Base-by-base conservation (phyloP, 257 asterid genomes). In the Nicotiana attenuata region DNA sequence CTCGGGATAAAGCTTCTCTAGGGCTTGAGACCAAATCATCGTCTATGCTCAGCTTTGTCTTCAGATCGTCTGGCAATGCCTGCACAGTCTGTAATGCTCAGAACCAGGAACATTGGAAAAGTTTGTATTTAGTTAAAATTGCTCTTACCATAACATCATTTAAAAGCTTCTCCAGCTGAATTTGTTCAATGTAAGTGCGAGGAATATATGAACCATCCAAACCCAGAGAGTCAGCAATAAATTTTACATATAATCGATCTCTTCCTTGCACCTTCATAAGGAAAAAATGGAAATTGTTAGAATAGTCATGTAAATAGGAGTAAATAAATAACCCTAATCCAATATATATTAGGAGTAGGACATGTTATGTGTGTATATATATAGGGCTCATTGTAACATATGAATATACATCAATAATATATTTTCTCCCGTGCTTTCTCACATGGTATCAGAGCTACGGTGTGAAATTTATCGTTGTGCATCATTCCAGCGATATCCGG, bases 1-100 rank as follows among this genome's bases (percentile, higher is more conserved):
- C 99, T 83, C 96, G 91, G 76, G 97, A 93, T 57, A 96, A 84
- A 80, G 99, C 99, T 92, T 96, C 99, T 93, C 94, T 94, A 65
- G 99, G 98, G 89, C 99, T 96, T 61, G 94, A 89, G 88, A 81
- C 96, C 84, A 89, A 14, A 19, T 89, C 97, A 89, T 96, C 97
- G 84, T 96, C 99, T 83, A 96, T 92, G 90, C 97, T 94, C 77
- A 96, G 96, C 90, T 96, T 92, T 38, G 97, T 89, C 93, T 90
- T 96, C 87, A 96, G 88, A 85, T 96, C 98, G 86, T 87, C 98
- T 78, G 99, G 99, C 82, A 96, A 87, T 61, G 99, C 88, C 99
- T 96, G 90, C 53, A 38, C 64, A 81, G 15, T 29, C 57, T 75
- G 17, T 75, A 26, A 24, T 75, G 50, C 45, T 80, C 41, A 65